These are phyloP conservation scores for Dactylis glomerata DNA, from an alignment of 176 grass and related monocot species.

Conservation along the genomic window DNA sequence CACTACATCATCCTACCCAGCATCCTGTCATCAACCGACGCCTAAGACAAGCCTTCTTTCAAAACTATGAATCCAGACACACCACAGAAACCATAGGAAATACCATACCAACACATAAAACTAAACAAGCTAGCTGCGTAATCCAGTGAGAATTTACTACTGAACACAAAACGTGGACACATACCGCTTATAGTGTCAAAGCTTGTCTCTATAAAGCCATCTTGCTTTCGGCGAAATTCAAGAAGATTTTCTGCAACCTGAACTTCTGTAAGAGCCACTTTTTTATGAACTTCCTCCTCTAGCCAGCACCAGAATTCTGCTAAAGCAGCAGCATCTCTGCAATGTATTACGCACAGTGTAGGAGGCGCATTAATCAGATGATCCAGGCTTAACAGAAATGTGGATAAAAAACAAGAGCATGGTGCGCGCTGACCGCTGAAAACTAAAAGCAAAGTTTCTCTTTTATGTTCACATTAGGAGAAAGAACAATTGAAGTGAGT, in stretches of 20 bases:
- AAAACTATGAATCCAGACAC: not conserved
- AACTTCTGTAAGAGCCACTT: constrained; percentile 66
- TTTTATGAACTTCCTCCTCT: constrained; percentile 61
- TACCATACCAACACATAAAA: not conserved
- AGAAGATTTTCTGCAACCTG: constrained; percentile 81
- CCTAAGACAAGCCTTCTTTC: not conserved
- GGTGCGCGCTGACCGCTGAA: not conserved
- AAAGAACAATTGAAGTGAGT: not conserved
- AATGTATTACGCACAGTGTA: constrained; percentile 26
- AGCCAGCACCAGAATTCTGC: constrained; percentile 95
- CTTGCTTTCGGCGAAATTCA: constrained; percentile 89
- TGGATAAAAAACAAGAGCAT: not conserved
- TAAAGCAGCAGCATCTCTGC: constrained; percentile 95
- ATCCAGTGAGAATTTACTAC: not conserved
- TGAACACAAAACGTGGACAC: not conserved
- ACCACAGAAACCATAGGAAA: not conserved
- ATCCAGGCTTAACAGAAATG: constrained; percentile 4
- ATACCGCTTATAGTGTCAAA: constrained; percentile 99
- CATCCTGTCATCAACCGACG: not conserved
- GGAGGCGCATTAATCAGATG: constrained; percentile 3
- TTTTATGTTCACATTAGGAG: not conserved
- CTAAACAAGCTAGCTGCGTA: not conserved
- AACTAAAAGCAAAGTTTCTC: not conserved
- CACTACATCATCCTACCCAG: not conserved
- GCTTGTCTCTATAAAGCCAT: constrained; percentile 86